Percentiles rank a stretch among this genome's conserved stretches.
phyloP scores from a whole-genome alignment of 2,329 filamentous ascomycete species.

The Colletotrichum caudatum region DNA sequence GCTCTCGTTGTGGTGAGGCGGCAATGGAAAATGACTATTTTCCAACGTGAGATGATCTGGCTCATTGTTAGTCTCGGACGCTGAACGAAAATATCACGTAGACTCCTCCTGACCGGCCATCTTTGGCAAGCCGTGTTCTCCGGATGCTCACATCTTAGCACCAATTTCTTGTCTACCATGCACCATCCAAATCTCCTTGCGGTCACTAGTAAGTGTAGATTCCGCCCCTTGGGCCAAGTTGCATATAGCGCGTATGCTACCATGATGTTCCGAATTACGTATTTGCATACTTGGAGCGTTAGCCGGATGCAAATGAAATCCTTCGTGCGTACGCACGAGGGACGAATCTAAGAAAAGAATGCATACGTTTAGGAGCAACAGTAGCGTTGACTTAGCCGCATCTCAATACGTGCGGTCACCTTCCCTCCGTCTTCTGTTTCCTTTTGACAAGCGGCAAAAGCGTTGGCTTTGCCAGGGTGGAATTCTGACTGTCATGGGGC shows the following conservation, averaged over 20 bases:
- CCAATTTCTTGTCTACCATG: not conserved
- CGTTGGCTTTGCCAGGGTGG: not conserved
- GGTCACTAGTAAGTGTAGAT: no score
- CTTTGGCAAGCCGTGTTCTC: not conserved
- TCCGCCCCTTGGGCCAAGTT: not conserved
- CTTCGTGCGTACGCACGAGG: constrained; percentile 3
- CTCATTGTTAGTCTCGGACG: not conserved
- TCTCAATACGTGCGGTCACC: not conserved
- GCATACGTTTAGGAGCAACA: not conserved
- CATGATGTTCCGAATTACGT: not conserved
- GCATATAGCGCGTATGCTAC: not conserved
- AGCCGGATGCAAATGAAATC: not conserved
- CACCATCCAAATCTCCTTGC: not conserved
- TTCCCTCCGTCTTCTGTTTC: not conserved
- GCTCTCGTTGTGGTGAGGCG: not conserved
- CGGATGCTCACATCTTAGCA: not conserved
- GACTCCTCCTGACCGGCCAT: not conserved
- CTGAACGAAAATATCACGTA: not conserved
- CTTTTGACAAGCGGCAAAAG: not conserved
- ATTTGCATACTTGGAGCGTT: not conserved
- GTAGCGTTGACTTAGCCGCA: not conserved
- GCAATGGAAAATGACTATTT: not conserved
- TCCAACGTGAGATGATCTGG: not conserved
- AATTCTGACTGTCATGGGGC: not conserved
- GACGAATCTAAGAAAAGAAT: not conserved